Evolutionary conservation across 495 filamentous ascomycete genomes (phyloP), one percentile per base, ranked within the genome.

Genomic region (Aspergillus bertholletiae): DNA sequence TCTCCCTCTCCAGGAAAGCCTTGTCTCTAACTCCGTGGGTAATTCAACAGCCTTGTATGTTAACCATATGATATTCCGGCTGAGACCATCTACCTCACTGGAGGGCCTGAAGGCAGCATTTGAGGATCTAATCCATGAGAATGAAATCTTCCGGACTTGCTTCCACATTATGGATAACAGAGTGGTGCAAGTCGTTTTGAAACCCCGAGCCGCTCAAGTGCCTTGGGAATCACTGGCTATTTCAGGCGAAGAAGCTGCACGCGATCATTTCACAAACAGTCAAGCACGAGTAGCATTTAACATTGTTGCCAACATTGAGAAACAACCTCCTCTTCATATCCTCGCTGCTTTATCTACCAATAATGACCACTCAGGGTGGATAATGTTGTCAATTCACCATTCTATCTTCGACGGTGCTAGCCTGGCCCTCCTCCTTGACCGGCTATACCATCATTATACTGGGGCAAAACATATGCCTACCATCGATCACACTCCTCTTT

Each of bases 1-100:
- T 17, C 32, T 89, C 0, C 86, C 88, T 17, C 70, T 90, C 0
- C 89, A 94, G 65, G 88, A 92, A 59, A 83, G 79, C 34, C 87
- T 94, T 76, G 75, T 92, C 28, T 81, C 82, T 0, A 84, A 85
- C 51, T 90, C 90, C 76, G 39, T 89, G 7, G 68, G 72, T 7
- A 87, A 85, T 2, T 70, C 75, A n/a, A 87, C 82, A 51, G 70
- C 71, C 20, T 73, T 82, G 53, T 92, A 94, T 62, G 89, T 89
- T 71, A 92, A 89, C 55, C 87, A 91, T 54, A 84, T 90, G 55
- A 70, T 84, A 17, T 66, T 88, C 30, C 75, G 80, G 43, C 53
- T 94, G 1, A 53, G 68, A 7, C 52, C 69, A 0, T 54, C 65
- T 0, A 64, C 80, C 3, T 4, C 35, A 15, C 17, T 51, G 9